phyloP scores from a whole-genome alignment of 2,329 filamentous ascomycete species.

The Ascocoryne sarcoides region DNA sequence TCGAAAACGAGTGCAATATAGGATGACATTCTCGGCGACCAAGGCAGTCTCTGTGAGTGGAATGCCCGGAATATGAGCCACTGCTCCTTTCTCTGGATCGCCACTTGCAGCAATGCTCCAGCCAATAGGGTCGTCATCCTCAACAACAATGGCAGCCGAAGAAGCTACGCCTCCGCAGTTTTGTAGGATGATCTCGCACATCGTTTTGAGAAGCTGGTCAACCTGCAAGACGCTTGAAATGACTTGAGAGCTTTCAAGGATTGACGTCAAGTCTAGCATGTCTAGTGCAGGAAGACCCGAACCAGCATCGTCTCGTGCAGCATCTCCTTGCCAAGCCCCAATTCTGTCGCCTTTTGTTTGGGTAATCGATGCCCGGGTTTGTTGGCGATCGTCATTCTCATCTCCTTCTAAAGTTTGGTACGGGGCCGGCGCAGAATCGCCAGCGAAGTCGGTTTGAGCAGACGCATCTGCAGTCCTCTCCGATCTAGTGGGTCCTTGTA shows the following conservation, averaged over 20 bases:
- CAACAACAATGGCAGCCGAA: conserved; percentile 64
- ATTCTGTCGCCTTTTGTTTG: conserved; percentile 50
- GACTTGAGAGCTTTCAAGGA: conserved; percentile 69
- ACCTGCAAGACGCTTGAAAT: conserved; percentile 71
- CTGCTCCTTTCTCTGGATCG: conserved; percentile 59
- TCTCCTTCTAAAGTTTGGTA: conserved; percentile 40
- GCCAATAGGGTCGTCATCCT: conserved; percentile 46
- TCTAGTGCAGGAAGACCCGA: conserved; percentile 65
- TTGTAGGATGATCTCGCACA: conserved; percentile 73
- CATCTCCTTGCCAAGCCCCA: conserved; percentile 50
- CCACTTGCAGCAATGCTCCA: conserved; percentile 71
- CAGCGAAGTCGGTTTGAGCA: conserved; percentile 63
- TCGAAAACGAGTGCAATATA: conserved; percentile 69
- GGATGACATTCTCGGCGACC: conserved; percentile 67
- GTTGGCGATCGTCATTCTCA: conserved; percentile 30
- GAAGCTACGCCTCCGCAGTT: conserved; percentile 65
- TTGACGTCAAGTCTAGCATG: conserved; percentile 74
- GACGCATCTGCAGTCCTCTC: conserved; percentile 51
- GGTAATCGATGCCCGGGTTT: conserved; percentile 29
- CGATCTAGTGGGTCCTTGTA: conserved; percentile 53
- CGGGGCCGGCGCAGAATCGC: conserved; percentile 43
- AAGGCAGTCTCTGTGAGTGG: conserved; percentile 56
- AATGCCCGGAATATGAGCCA: conserved; percentile 56
- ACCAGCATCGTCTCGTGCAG: conserved; percentile 49
- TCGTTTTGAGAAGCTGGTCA: conserved; percentile 67